phyloP scores from a whole-genome alignment of 345 rosid species.

The Salix purpurea region DNA sequence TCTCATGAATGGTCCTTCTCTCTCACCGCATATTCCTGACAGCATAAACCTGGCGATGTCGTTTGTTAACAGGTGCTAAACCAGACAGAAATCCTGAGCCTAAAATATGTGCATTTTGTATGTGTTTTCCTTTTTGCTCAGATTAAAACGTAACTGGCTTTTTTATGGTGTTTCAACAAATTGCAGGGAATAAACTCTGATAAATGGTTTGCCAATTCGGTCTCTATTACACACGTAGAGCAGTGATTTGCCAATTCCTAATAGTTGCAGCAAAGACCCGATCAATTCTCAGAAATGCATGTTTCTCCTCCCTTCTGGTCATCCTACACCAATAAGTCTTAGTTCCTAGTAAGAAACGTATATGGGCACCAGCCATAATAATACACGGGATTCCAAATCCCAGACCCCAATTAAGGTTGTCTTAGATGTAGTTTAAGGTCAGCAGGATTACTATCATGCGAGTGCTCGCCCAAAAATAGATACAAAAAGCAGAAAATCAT shows the following conservation, averaged over 20 bases:
- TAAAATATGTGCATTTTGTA: background rate
- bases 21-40: conserved; percentile 51
- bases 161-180: background rate
- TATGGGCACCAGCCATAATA: conserved; percentile 12
- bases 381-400: conserved; percentile 26
- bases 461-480: background rate
- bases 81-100: background rate
- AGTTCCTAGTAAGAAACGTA: conserved; percentile 15
- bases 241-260: conserved; percentile 1
- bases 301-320: conserved; percentile 5
- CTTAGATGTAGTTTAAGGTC: conserved; percentile 19
- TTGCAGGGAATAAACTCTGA: conserved; percentile 42
- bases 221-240: too few relatives aligned
- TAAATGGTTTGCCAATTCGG: too few relatives aligned
- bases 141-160: too few relatives aligned
- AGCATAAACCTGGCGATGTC: conserved; percentile 52
- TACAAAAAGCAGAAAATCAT: background rate
- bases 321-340: conserved; percentile 12
- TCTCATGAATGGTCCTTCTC: conserved; percentile 65
- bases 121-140: background rate
- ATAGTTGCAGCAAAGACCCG: conserved; percentile 5
- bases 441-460: background rate
- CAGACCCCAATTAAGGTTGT: conserved; percentile 21
- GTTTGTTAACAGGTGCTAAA: conserved; percentile 51
- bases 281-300: conserved; percentile 14